Percentiles rank a stretch among this genome's conserved stretches.
phyloP scores from a whole-genome alignment of 768 basidiomycete species.

The Boletus pseudo-olivaceus region DNA sequence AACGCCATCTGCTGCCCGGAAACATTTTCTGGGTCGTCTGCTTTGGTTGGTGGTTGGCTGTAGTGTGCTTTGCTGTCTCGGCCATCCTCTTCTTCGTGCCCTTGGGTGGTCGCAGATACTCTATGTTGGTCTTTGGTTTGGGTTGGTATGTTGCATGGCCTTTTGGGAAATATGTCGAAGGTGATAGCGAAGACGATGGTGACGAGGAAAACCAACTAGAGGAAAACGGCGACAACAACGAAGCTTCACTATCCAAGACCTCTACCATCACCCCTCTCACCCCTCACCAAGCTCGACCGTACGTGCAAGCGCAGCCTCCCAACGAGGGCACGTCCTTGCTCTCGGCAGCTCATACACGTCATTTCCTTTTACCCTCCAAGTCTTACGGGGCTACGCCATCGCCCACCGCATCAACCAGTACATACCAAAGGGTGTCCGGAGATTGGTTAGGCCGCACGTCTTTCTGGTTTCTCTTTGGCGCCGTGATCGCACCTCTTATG shows the following conservation, averaged over 20 bases:
- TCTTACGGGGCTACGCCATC: constrained; percentile 64
- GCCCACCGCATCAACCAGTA: constrained; percentile 22
- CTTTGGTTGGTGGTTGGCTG: constrained; percentile 93
- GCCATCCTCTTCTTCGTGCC: constrained; percentile 69
- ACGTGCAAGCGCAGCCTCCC: constrained; percentile 16
- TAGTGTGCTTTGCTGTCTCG: constrained; percentile 66
- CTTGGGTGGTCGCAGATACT: constrained; percentile 78
- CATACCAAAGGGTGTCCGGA: constrained; percentile 25
- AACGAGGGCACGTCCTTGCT: constrained; percentile 51
- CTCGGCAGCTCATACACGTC: constrained; percentile 25
- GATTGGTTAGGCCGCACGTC: constrained; percentile 66
- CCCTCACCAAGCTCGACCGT: constrained; percentile 17
- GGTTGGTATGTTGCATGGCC: constrained; percentile 99
- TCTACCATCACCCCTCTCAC: constrained; percentile 44
- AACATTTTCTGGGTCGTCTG: constrained; percentile 89
- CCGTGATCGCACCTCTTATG: constrained; percentile 85
- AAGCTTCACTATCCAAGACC: constrained; percentile 37
- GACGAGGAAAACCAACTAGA: constrained; percentile 38
- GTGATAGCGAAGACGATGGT: constrained; percentile 47
- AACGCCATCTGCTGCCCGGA: constrained; percentile 88
- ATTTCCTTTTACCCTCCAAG: constrained; percentile 45
- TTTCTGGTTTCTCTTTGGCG: constrained; percentile 78
- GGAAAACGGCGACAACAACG: constrained; percentile 14
- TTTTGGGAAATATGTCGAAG: constrained; percentile 98
- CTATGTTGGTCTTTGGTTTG: constrained; percentile 82